Evolutionary conservation across 139 green algal genomes (phyloP).

Genomic region (Chlamydomonas incerta): DNA sequence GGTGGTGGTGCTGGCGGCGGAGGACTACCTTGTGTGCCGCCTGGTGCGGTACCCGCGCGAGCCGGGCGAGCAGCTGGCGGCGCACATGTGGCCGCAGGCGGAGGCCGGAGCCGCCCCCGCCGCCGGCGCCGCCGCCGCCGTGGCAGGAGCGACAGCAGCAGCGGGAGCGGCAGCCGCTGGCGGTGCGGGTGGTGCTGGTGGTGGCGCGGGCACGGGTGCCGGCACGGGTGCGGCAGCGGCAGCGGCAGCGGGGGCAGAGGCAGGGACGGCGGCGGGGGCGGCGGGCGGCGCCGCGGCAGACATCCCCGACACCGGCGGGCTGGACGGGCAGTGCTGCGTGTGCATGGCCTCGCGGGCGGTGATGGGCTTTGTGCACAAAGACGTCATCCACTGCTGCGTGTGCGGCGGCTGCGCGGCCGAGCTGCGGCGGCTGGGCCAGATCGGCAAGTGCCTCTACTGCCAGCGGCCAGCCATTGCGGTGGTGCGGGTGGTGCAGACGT

Average conservation of each 20-base stretch:
- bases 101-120: no score
- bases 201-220: no score
- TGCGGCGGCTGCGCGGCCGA: slow-evolving; percentile 16
- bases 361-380: slow-evolving; percentile 15
- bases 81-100: no score
- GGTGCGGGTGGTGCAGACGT: background rate
- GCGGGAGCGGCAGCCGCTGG: no score
- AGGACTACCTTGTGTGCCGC: no score
- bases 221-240: no score
- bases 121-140: no score
- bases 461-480: background rate
- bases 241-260: background rate
- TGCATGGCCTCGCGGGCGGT: slow-evolving; percentile 12
- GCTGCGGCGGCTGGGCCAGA: background rate
- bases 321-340: slow-evolving; percentile 30
- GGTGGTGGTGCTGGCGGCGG: no score
- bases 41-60: no score
- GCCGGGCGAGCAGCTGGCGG: no score
- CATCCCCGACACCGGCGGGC: background rate
- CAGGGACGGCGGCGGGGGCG: background rate
- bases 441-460: slow-evolving; percentile 6
- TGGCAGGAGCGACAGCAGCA: no score
- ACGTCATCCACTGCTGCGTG: slow-evolving; percentile 30
- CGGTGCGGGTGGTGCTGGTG: no score
- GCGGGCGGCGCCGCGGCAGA: background rate